Percentiles rank a stretch among this genome's conserved stretches.
Conservation (phyloP, 2,329 filamentous ascomycete genomes). For the Cyphellophora attinorum region DNA sequence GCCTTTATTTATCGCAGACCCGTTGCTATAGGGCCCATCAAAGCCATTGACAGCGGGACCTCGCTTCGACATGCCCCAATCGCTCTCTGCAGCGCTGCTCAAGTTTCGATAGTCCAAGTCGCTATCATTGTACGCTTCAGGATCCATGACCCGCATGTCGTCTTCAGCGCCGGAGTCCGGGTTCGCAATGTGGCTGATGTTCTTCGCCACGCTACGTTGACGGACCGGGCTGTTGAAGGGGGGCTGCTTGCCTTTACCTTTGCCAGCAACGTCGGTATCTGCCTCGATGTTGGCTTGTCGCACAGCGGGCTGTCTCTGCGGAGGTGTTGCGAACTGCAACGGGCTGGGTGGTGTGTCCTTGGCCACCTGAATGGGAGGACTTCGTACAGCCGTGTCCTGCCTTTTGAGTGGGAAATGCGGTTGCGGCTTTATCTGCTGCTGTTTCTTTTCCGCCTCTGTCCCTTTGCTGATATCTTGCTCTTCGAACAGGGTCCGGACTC, state of each 20-base stretch:
- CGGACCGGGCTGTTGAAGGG: slow-evolving; percentile 1
- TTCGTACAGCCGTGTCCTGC: slow-evolving; percentile 2
- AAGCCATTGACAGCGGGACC: not conserved
- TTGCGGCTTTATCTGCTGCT: slow-evolving; percentile 19
- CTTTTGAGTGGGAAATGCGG: slow-evolving; percentile 8
- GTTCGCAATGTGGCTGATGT: slow-evolving; percentile 14
- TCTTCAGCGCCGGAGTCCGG: slow-evolving; percentile 14
- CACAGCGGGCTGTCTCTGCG: not conserved
- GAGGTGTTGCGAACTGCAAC: slow-evolving; percentile 1
- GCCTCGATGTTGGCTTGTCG: slow-evolving; percentile 2
- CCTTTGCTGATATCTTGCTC: slow-evolving; percentile 28
- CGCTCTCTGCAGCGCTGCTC: slow-evolving; percentile 1
- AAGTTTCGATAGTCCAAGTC: not conserved
- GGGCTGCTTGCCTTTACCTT: slow-evolving; percentile 16
- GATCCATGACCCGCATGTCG: slow-evolving; percentile 11
- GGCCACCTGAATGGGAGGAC: not conserved
- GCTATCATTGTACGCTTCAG: slow-evolving; percentile 8
- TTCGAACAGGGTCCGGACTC: slow-evolving; percentile 75
- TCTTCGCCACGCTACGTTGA: slow-evolving; percentile 9
- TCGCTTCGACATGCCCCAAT: not conserved
- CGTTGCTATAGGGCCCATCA: not conserved
- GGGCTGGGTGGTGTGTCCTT: slow-evolving; percentile 1
- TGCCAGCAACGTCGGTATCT: slow-evolving; percentile 9
- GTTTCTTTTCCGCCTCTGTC: slow-evolving; percentile 16
- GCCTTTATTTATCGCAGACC: not conserved